Evolutionary conservation across 495 filamentous ascomycete genomes (phyloP).

Genomic region (Symbiotaphrina buchneri): DNA sequence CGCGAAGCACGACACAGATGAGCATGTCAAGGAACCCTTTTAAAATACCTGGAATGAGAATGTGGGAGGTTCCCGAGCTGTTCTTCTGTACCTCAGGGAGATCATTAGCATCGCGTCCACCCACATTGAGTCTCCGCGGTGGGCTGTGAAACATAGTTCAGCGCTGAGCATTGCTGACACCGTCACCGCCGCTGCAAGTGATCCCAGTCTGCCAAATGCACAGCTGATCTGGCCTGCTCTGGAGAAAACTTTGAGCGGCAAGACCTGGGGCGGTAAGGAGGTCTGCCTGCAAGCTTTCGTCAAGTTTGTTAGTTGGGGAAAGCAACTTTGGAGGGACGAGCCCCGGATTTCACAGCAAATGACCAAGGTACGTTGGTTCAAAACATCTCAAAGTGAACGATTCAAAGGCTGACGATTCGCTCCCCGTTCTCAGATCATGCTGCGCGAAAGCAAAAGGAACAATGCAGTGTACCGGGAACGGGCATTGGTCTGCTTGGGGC

Average conservation of each 20-base stretch:
- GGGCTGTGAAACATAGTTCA: constrained; percentile 75
- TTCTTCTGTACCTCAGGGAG: constrained; percentile 64
- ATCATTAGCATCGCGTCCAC: constrained; percentile 43
- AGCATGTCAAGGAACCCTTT: constrained; percentile 51
- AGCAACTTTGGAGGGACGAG: constrained; percentile 31
- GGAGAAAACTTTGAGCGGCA: constrained; percentile 58
- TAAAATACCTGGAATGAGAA: constrained; percentile 74
- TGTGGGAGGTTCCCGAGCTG: constrained; percentile 61
- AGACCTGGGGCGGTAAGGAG: constrained; percentile 90
- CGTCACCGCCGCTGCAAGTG: constrained; percentile 1
- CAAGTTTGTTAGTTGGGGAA: constrained; percentile 41
- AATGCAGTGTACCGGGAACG: constrained; percentile 61
- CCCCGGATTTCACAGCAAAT: constrained; percentile 21
- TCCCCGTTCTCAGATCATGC: constrained; percentile 22
- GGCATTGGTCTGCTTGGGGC: constrained; percentile 49
- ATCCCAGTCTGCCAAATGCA: constrained; percentile 17
- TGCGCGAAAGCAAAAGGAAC: constrained; percentile 78
- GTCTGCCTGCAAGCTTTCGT: constrained; percentile 69
- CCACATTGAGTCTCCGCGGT: constrained; percentile 54
- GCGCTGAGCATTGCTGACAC: constrained; percentile 58
- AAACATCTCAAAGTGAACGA: neutral
- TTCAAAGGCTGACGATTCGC: neutral
- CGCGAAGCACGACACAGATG: constrained; percentile 62
- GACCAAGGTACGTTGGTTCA: constrained; percentile 20
- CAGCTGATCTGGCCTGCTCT: constrained; percentile 57